Evolutionary conservation across 805 yeast genomes (phyloP).

Genomic region (Saccharomycopsis fibuligera): DNA sequence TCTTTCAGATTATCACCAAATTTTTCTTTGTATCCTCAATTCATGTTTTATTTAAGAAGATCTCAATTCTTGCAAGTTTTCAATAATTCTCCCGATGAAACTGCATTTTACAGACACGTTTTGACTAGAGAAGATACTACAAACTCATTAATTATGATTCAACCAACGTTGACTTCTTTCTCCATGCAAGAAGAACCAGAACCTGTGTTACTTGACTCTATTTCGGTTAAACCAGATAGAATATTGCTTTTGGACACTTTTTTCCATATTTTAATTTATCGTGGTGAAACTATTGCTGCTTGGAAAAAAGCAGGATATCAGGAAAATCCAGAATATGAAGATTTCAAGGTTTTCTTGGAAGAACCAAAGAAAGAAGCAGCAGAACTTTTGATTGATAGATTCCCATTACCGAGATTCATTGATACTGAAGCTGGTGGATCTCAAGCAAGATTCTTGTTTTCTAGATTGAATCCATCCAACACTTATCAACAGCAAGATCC

Average conservation of each 20-base stretch:
- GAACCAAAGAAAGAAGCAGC: slow-evolving; percentile 62
- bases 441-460: slow-evolving; percentile 65
- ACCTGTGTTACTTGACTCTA: slow-evolving; percentile 58
- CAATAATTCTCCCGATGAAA: slow-evolving; percentile 69
- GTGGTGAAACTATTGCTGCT: slow-evolving; percentile 59
- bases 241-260: slow-evolving; percentile 60
- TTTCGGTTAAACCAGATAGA: slow-evolving; percentile 51
- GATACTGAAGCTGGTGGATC: slow-evolving; percentile 75
- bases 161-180: slow-evolving; percentile 58
- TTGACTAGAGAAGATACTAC: slow-evolving; percentile 55
- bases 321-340: slow-evolving; percentile 51
- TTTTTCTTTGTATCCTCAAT: slow-evolving; percentile 56
- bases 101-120: slow-evolving; percentile 56
- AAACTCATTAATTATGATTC: slow-evolving; percentile 60
- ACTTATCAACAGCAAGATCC: slow-evolving; percentile 36
- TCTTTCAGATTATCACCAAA: slow-evolving; percentile 45
- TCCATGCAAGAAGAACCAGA: slow-evolving; percentile 47
- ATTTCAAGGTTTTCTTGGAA: slow-evolving; percentile 53
- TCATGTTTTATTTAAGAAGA: slow-evolving; percentile 60
- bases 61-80: slow-evolving; percentile 61
- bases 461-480: slow-evolving; percentile 63
- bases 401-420: slow-evolving; percentile 66
- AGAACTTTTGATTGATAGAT: slow-evolving; percentile 55
- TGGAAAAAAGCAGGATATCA: slow-evolving; percentile 65
- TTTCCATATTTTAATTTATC: slow-evolving; percentile 61